phyloP scores from a whole-genome alignment of 1,139 yeast species.

The Blastobotrys persicus region DNA sequence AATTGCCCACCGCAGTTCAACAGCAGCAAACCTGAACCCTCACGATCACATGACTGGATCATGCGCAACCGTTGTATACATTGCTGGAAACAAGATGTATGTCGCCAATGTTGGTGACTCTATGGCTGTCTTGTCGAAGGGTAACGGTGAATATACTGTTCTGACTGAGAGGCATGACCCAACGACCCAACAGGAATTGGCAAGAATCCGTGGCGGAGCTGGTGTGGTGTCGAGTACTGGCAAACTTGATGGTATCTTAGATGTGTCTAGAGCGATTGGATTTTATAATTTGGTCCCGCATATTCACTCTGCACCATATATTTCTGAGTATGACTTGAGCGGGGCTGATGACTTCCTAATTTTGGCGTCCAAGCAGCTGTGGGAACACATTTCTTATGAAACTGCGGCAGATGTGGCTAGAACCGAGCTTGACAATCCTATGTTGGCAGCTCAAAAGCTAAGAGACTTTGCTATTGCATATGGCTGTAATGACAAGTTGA shows the following conservation, averaged over 20 bases:
- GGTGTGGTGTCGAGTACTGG: constrained; percentile 88
- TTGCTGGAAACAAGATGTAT: constrained; percentile 66
- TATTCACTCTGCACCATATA: constrained; percentile 84
- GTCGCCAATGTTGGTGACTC: constrained; percentile 92
- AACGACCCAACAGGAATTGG: constrained; percentile 74
- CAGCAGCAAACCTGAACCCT: constrained; percentile 34
- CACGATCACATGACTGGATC: constrained; percentile 85
- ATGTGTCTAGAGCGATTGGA: constrained; percentile 89
- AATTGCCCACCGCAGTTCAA: constrained; percentile 36
- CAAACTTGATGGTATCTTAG: constrained; percentile 75
- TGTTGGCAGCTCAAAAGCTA: constrained; percentile 88
- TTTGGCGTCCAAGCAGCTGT: constrained; percentile 78
- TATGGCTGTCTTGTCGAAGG: constrained; percentile 73
- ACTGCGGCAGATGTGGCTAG: constrained; percentile 89
- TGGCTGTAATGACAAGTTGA: constrained; percentile 80
- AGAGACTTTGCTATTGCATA: constrained; percentile 93
- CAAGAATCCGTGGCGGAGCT: constrained; percentile 84
- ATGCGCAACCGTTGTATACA: constrained; percentile 75
- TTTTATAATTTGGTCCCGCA: constrained; percentile 84
- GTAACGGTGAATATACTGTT: constrained; percentile 73
- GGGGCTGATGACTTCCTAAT: constrained; percentile 80
- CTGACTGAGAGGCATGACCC: constrained; percentile 85
- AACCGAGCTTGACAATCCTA: constrained; percentile 80
- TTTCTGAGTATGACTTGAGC: constrained; percentile 58
- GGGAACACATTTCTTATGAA: constrained; percentile 83